Evolutionary conservation across 331 rosid genomes (phyloP).

Genomic region (Malus hybrid): DNA sequence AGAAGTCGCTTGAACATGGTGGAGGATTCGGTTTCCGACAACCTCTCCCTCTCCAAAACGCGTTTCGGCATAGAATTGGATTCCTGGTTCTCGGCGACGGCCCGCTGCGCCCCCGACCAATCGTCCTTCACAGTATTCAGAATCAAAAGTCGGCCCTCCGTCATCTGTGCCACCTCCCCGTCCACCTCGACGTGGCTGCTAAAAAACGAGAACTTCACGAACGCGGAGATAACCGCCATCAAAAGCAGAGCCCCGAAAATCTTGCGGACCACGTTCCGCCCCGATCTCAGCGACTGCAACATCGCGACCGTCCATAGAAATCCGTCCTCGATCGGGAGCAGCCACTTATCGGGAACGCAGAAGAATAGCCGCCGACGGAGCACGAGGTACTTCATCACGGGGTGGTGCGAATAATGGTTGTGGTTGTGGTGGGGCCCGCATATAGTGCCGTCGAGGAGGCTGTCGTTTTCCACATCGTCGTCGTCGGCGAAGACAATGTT

Average conservation of each 20-base stretch:
- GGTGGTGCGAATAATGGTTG: constrained; percentile 14
- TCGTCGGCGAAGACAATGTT: constrained; percentile 22
- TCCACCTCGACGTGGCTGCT: constrained; percentile 39
- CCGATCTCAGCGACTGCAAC: constrained; percentile 18
- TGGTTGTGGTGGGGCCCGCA: constrained; percentile 22
- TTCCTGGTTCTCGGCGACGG: constrained; percentile 38
- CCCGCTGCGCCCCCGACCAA: constrained; percentile 58
- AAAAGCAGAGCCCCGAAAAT: constrained; percentile 33
- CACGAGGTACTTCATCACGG: constrained; percentile 32
- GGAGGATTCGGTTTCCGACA: constrained; percentile 11
- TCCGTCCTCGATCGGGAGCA: constrained; percentile 30
- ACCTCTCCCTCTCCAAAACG: background rate
- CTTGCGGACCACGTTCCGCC: constrained; percentile 36
- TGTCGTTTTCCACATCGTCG: constrained; percentile 34
- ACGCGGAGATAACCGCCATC: constrained; percentile 56
- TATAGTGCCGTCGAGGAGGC: constrained; percentile 1
- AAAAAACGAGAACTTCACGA: constrained; percentile 45
- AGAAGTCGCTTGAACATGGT: background rate
- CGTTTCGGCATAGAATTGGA: constrained; percentile 25
- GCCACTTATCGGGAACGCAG: constrained; percentile 48
- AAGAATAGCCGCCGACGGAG: constrained; percentile 42
- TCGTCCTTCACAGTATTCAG: constrained; percentile 59
- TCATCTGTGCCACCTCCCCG: constrained; percentile 26
- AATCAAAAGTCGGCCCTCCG: constrained; percentile 51
- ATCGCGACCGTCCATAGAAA: constrained; percentile 31